Percentiles rank a stretch among this genome's conserved stretches.
These are phyloP conservation scores for Sporothrix brasiliensis DNA, from an alignment of 2,329 filamentous ascomycete genomes.

Conservation along the genomic window DNA sequence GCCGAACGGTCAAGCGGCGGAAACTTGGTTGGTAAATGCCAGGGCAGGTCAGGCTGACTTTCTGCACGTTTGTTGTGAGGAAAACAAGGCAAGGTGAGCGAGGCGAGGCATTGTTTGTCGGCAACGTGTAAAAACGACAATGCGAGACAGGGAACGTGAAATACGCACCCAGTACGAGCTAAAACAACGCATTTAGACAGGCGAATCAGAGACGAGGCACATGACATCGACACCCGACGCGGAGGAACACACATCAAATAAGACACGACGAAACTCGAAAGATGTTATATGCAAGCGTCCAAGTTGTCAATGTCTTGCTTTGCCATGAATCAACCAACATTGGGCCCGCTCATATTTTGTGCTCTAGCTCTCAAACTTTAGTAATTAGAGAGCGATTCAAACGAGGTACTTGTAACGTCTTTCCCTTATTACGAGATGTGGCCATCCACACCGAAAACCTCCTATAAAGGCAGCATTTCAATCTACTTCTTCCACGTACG, in stretches of 20 bases:
- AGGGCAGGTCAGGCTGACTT: neutral
- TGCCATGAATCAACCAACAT: too few relatives aligned
- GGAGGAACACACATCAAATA: neutral
- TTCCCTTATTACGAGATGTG: too few relatives aligned
- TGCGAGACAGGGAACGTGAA: neutral
- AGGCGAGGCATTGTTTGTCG: neutral
- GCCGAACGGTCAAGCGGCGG: neutral
- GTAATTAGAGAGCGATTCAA: too few relatives aligned
- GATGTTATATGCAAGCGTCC: neutral
- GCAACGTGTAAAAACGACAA: neutral
- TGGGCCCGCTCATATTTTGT: too few relatives aligned
- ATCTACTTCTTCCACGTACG: too few relatives aligned
- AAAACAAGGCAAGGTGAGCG: neutral
- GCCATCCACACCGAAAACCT: too few relatives aligned
- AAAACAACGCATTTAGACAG: neutral
- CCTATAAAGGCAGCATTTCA: too few relatives aligned
- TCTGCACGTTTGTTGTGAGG: neutral
- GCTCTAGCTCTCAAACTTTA: too few relatives aligned
- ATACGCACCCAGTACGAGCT: neutral
- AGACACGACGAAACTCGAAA: neutral
- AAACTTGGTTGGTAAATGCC: neutral
- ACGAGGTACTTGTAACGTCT: too few relatives aligned
- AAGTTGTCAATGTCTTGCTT: neutral
- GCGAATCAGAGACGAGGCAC: neutral
- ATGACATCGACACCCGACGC: neutral